Evolutionary conservation across 140 eudicot species (phyloP).

Genomic region (Anethum foeniculum): DNA sequence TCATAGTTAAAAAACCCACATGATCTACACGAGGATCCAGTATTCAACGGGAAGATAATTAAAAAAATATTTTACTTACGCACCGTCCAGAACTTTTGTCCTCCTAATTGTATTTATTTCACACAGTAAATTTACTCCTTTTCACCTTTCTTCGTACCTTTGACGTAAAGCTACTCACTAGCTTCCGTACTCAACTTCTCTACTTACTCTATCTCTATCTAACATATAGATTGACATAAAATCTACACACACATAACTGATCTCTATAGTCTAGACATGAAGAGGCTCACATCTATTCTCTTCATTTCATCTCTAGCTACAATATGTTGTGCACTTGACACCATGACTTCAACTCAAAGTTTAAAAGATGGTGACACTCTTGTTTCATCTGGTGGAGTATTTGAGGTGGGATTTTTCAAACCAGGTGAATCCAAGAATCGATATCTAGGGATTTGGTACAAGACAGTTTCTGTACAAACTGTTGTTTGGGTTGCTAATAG

Average conservation of each 20-base stretch:
- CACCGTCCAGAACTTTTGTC: background rate
- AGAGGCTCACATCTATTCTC: background rate
- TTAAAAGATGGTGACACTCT: conserved; percentile 34
- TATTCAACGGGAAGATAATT: background rate
- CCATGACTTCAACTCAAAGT: conserved; percentile 20
- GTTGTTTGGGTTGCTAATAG: conserved; percentile 61
- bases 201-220: background rate
- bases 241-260: background rate
- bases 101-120: background rate
- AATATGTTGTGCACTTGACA: conserved; percentile 17
- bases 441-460: conserved; percentile 65
- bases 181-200: conserved; percentile 1
- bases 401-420: conserved; percentile 46
- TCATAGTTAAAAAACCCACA: background rate
- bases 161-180: background rate
- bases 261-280: background rate
- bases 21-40: background rate
- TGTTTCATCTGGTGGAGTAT: conserved; percentile 33
- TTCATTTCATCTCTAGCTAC: background rate
- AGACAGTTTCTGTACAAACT: conserved; percentile 26
- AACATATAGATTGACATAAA: background rate
- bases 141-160: background rate
- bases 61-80: background rate
- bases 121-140: background rate
- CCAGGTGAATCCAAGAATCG: conserved; percentile 39